Percentiles rank a stretch among this genome's conserved stretches.
Conservation (phyloP, 1,284 basidiomycete genomes). For the Quambalaria eucalypti region DNA sequence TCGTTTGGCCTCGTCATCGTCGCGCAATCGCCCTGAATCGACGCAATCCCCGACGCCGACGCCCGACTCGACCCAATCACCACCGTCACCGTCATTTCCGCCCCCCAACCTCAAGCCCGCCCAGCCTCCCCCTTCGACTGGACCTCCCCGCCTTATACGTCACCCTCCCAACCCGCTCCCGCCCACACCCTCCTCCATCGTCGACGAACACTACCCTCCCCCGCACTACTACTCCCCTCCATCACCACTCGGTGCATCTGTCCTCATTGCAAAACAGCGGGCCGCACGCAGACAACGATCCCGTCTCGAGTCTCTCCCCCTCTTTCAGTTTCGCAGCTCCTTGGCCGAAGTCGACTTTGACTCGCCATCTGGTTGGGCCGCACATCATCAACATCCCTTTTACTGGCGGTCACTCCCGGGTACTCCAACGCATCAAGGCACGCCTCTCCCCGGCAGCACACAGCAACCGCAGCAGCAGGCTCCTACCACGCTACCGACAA, state of each 20-base stretch:
- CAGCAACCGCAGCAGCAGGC: constrained; percentile 14
- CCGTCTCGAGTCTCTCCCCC: constrained; percentile 5
- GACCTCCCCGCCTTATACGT: constrained; percentile 4
- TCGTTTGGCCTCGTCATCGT: no score
- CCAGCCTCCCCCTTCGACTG: constrained; percentile 6
- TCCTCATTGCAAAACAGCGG: not conserved
- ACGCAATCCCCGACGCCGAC: no score
- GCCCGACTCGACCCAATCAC: not conserved
- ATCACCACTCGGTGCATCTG: not conserved
- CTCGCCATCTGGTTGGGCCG: not conserved
- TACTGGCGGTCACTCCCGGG: not conserved
- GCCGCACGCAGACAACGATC: not conserved
- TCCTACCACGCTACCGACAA: constrained; percentile 17
- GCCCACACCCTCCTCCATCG: not conserved
- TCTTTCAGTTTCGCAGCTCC: constrained; percentile 19
- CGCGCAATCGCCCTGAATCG: no score
- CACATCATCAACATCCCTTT: not conserved
- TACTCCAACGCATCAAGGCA: no score
- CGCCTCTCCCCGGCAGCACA: no score
- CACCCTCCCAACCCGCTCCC: constrained; percentile 2
- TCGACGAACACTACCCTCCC: not conserved
- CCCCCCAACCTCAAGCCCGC: not conserved
- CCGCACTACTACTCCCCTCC: not conserved
- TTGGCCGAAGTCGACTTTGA: constrained; percentile 1
- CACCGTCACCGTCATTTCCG: not conserved